phyloP scores from a whole-genome alignment of 257 asterid species.

The Gardenia jasminoides region DNA sequence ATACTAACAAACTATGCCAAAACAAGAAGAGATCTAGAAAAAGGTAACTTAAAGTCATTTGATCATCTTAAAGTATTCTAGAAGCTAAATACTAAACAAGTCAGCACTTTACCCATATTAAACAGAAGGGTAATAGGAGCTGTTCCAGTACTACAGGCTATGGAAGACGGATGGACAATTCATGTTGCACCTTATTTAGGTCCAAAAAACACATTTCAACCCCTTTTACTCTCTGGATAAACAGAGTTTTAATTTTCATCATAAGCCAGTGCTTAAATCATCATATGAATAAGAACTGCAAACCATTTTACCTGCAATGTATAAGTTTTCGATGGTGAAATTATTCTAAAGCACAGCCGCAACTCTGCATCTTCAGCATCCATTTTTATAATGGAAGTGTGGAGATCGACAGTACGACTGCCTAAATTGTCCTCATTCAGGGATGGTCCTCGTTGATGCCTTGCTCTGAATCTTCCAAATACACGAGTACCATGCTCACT shows the following conservation, averaged over 20 bases:
- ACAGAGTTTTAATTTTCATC: not conserved
- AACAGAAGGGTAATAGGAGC: not conserved
- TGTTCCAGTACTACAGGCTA: not conserved
- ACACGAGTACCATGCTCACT: slow-evolving; percentile 68
- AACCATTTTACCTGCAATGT: slow-evolving; percentile 70
- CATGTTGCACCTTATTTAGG: not conserved
- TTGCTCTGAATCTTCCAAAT: slow-evolving; percentile 84
- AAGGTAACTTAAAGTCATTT: not conserved
- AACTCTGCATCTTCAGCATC: slow-evolving; percentile 95
- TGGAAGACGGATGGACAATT: not conserved
- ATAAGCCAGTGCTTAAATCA: not conserved
- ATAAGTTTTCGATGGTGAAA: slow-evolving; percentile 79
- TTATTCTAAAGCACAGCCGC: slow-evolving; percentile 92
- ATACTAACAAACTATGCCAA: not conserved
- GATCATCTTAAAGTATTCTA: not conserved
- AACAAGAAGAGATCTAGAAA: not conserved
- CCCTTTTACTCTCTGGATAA: not conserved
- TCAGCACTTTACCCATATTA: not conserved
- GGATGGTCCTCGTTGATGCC: slow-evolving; percentile 56
- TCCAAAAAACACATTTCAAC: too few relatives aligned
- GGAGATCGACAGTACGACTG: slow-evolving; percentile 80
- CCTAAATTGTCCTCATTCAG: slow-evolving; percentile 64
- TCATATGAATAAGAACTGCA: not conserved
- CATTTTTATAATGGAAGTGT: slow-evolving; percentile 78
- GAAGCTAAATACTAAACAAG: not conserved